These are phyloP conservation scores for Phytopythium boreale DNA, from an alignment of 352 stramenopile species.

Conservation along the genomic window DNA sequence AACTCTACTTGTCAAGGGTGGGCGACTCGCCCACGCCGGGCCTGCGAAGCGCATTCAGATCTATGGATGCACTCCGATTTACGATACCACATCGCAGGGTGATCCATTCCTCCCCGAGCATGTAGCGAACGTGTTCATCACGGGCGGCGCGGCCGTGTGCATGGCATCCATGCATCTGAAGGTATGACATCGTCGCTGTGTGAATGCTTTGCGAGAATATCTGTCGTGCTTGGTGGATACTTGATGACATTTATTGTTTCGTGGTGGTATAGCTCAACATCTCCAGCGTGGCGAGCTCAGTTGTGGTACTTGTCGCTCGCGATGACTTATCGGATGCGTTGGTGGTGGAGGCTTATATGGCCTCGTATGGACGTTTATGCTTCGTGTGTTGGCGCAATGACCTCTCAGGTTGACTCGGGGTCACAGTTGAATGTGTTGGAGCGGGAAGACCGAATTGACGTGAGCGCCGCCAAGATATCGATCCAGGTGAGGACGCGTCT, in stretches of 20 bases:
- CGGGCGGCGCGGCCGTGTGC: conserved; percentile 59
- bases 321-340: no score
- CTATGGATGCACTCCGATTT: conserved; percentile 78
- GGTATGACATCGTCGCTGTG: conserved; percentile 19
- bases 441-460: conserved; percentile 22
- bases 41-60: conserved; percentile 64
- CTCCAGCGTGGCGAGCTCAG: conserved; percentile 35
- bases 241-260: neutral
- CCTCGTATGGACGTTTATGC: neutral
- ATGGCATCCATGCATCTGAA: conserved; percentile 47
- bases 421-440: conserved; percentile 46
- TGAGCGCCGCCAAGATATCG: conserved; percentile 41
- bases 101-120: conserved; percentile 53
- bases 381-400: neutral
- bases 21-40: conserved; percentile 39
- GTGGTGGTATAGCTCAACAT: conserved; percentile 25
- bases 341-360: conserved; percentile 11
- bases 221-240: neutral
- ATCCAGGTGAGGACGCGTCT: conserved; percentile 30
- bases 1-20: conserved; percentile 58
- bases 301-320: conserved; percentile 26
- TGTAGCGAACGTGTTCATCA: conserved; percentile 63
- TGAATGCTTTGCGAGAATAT: neutral
- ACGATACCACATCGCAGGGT: conserved; percentile 39
- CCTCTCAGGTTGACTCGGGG: conserved; percentile 38